Conservation (phyloP, 331 rosid genomes). For the Arachis monticola region DNA sequence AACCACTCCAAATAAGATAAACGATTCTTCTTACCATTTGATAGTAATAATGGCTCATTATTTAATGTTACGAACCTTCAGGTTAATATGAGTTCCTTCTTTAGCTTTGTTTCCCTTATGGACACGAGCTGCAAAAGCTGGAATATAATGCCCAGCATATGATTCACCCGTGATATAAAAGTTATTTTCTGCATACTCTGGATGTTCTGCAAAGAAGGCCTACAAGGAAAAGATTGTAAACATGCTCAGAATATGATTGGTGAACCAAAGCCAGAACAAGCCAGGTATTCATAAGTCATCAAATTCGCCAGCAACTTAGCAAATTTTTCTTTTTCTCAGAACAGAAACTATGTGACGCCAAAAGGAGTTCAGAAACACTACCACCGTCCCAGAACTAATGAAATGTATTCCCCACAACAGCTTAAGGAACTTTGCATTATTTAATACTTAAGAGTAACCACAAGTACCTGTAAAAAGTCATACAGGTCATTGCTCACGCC, state of each 20-base stretch:
- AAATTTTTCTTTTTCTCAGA: constrained; percentile 12
- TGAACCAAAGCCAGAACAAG: not conserved
- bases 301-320: not conserved
- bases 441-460: constrained; percentile 15
- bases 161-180: constrained; percentile 95
- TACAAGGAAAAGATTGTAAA: constrained; percentile 35
- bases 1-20: constrained; percentile 40
- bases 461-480: constrained; percentile 86
- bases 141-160: constrained; percentile 97
- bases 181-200: constrained; percentile 75
- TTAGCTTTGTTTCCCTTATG: constrained; percentile 92
- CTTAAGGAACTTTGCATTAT: constrained; percentile 25
- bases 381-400: not conserved
- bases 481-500: constrained; percentile 93
- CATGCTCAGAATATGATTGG: constrained; percentile 28
- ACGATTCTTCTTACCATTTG: constrained; percentile 23
- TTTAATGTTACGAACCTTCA: constrained; percentile 61
- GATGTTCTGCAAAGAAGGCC: constrained; percentile 89
- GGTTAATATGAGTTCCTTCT: constrained; percentile 90
- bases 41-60: constrained; percentile 8
- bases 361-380: not conserved
- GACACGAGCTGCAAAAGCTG: constrained; percentile 94
- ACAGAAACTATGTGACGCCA: not conserved
- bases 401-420: constrained; percentile 9
- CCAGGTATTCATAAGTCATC: not conserved